phyloP scores from a whole-genome alignment of 805 yeast species.

The Wickerhamia fluorescens region DNA sequence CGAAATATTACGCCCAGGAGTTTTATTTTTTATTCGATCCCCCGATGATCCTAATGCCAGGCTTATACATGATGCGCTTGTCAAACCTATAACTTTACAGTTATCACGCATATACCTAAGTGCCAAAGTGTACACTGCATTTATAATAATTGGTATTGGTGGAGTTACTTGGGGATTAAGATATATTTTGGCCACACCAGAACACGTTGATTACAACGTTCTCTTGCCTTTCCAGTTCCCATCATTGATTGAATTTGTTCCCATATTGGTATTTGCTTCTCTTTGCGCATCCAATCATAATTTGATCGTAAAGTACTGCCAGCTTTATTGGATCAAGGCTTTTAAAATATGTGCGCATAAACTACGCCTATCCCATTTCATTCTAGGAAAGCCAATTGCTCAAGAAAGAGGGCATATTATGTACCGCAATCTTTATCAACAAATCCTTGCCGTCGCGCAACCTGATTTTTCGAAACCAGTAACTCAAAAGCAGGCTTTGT shows the following conservation, averaged over 20 bases:
- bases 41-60: conserved; percentile 92
- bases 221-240: conserved; percentile 22
- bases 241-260: conserved; percentile 1
- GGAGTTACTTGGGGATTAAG: conserved; percentile 45
- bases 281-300: conserved; percentile 2
- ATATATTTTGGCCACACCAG: conserved; percentile 12
- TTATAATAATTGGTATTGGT: conserved; percentile 74
- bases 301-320: conserved; percentile 23
- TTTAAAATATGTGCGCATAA: conserved; percentile 49
- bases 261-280: conserved; percentile 1
- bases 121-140: conserved; percentile 63
- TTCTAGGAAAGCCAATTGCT: conserved; percentile 54
- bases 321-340: conserved; percentile 54
- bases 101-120: conserved; percentile 65
- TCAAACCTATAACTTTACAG: conserved; percentile 68
- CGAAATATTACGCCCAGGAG: conserved; percentile 76
- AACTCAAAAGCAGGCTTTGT: conserved; percentile 37
- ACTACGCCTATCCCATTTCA: conserved; percentile 75
- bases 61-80: conserved; percentile 78
- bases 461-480: conserved; percentile 60
- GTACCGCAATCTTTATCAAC: conserved; percentile 45
- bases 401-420: conserved; percentile 64
- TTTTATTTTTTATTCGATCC: conserved; percentile 81
- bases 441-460: conserved; percentile 28
- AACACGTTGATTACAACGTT: conserved; percentile 4